Conservation (phyloP, 2,329 filamentous ascomycete species). For the Tolypocladium amazonense region DNA sequence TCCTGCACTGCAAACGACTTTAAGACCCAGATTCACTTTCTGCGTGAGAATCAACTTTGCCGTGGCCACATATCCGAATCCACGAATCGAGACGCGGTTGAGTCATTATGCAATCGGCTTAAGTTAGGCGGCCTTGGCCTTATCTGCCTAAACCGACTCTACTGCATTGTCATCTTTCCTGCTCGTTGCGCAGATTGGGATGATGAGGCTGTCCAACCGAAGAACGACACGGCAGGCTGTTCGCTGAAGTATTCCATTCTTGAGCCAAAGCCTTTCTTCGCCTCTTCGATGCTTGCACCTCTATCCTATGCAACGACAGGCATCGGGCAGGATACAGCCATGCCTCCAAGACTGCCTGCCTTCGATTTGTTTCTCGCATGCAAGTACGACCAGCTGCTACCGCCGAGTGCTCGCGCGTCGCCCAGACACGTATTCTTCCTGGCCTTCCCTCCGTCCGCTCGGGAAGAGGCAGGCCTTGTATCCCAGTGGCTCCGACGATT, state of each 20-base stretch:
- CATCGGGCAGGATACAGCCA: background rate
- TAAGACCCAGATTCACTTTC: slow-evolving; percentile 2
- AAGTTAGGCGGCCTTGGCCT: slow-evolving; percentile 23
- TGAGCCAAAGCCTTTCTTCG: slow-evolving; percentile 12
- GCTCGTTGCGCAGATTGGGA: slow-evolving; percentile 23
- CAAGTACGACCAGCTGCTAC: slow-evolving; percentile 19
- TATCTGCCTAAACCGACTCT: slow-evolving; percentile 17
- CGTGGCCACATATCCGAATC: slow-evolving; percentile 10
- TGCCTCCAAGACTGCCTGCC: slow-evolving; percentile 7
- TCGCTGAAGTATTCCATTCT: slow-evolving; percentile 29
- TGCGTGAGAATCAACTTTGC: slow-evolving; percentile 8
- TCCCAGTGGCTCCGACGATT: slow-evolving; percentile 31
- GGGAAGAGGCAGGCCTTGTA: slow-evolving; percentile 25
- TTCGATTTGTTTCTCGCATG: slow-evolving; percentile 19
- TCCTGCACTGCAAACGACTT: slow-evolving; percentile 23
- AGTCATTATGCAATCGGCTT: slow-evolving; percentile 22
- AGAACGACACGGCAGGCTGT: background rate
- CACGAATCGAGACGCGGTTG: slow-evolving; percentile 9
- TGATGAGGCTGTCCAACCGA: slow-evolving; percentile 7
- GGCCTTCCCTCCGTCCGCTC: slow-evolving; percentile 31
- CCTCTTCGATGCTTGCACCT: slow-evolving; percentile 14
- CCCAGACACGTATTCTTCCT: slow-evolving; percentile 31
- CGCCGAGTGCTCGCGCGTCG: slow-evolving; percentile 5
- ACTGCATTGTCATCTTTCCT: slow-evolving; percentile 29
- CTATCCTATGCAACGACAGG: slow-evolving; percentile 1